Base-by-base conservation (phyloP, 495 filamentous ascomycete genomes). In the Xylaria venustula region DNA sequence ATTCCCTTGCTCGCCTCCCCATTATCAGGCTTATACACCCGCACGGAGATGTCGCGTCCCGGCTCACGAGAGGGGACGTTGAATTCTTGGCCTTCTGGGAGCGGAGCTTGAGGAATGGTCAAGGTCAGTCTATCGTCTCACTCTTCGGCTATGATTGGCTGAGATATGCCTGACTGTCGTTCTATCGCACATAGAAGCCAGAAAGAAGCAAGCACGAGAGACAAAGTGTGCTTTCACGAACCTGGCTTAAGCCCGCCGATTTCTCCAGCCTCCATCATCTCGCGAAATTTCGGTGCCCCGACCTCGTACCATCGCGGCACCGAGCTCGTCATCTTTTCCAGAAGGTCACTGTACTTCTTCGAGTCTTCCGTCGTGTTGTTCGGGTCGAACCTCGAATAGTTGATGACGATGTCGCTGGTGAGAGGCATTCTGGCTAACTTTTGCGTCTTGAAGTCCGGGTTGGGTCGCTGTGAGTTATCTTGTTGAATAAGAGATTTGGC, bases 1-100 rank as follows among this genome's bases (percentile, higher is more conserved):
- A 81, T 66, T 11, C 78, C 83, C 49, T 77, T 77, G 51, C 22
- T 54, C 1, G 51, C 34, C 15, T 41, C 23, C 36, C 37, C 37
- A 8, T 54, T 42, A 15, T 42, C 51, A 6, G 71, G 67, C 26
- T 72, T 64, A 57, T 83, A 74, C 6, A 83, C 54, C 23, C 83
- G 76, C 42, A 76, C 81, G 8, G 79, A 74, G 19, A 85, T 82
- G 17, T 70, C 52, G 50, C 81, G 71, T 4, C 73, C 75, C 2
- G 70, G 14, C 11, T 85, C 79, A 7, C 82, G 70, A 0, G 81
- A 84, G 17, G 80, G 83, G 19, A 86, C 61, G n/a, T 63, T 61
- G 60, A 76, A 67, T 62, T 80, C 64, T 26, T 75, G 14, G 9
- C 44, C 70, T 15, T 58, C 30, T 1, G 60, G 49, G n/a, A 54